phyloP scores from a whole-genome alignment of 2,329 filamentous ascomycete species.

The Cercospora beticola region DNA sequence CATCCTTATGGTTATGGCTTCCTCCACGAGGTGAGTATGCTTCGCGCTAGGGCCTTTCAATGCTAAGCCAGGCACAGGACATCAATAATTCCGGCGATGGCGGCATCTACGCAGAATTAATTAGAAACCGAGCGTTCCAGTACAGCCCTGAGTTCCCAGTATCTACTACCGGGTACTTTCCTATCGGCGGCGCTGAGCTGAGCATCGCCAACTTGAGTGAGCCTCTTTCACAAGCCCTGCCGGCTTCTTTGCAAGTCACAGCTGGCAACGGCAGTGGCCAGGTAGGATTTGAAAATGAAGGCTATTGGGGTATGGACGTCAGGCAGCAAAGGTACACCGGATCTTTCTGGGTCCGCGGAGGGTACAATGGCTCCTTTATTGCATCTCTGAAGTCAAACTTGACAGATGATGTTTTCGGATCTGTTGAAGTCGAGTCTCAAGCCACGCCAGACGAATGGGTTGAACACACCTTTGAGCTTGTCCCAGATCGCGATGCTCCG shows the following conservation, averaged over 20 bases:
- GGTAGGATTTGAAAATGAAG: slow-evolving; percentile 51
- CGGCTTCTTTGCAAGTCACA: slow-evolving; percentile 30
- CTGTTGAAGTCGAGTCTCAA: slow-evolving; percentile 36
- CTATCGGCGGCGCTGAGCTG: slow-evolving; percentile 27
- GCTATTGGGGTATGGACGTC: slow-evolving; percentile 54
- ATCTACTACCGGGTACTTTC: slow-evolving; percentile 20
- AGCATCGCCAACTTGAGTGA: slow-evolving; percentile 25
- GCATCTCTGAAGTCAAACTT: slow-evolving; percentile 39
- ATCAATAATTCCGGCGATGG: slow-evolving; percentile 65
- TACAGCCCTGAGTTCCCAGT: slow-evolving; percentile 23
- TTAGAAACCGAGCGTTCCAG: slow-evolving; percentile 71
- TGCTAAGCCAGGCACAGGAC: slow-evolving; percentile 44
- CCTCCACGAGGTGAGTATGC: slow-evolving; percentile 15
- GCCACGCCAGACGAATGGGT: slow-evolving; percentile 43
- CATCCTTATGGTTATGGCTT: slow-evolving; percentile 23
- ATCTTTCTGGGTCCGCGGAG: slow-evolving; percentile 39
- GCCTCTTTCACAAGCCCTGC: slow-evolving; percentile 31
- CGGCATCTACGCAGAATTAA: slow-evolving; percentile 69
- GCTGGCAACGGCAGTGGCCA: slow-evolving; percentile 40
- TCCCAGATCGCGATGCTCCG: slow-evolving; percentile 38
- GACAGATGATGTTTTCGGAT: slow-evolving; percentile 46
- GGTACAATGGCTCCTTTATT: slow-evolving; percentile 35
- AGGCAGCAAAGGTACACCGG: slow-evolving; percentile 41
- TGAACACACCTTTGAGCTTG: slow-evolving; percentile 35
- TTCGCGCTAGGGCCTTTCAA: background rate